Evolutionary conservation across 179 eudicot species (phyloP).

Genomic region (Corrigiola litoralis): DNA sequence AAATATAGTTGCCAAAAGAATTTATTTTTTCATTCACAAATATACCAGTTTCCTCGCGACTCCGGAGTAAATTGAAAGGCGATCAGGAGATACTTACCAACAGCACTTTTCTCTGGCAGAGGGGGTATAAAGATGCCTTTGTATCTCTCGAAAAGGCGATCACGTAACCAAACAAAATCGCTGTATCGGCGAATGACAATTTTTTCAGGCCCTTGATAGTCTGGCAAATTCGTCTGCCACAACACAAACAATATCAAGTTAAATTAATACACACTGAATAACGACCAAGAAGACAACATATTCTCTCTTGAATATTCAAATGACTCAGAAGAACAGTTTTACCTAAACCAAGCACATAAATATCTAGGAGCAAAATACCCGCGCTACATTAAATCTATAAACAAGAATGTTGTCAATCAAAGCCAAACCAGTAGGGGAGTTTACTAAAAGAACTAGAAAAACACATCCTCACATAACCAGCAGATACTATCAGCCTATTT

Average conservation of each 20-base stretch:
- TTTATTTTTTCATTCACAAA: not conserved
- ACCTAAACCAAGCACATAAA: too few relatives aligned
- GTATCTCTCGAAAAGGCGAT: constrained; percentile 87
- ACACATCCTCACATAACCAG: not conserved
- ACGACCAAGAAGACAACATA: too few relatives aligned
- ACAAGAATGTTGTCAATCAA: not conserved
- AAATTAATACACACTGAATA: not conserved
- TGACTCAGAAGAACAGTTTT: too few relatives aligned
- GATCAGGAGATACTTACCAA: constrained; percentile 40
- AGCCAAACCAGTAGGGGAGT: not conserved
- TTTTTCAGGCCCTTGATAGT: constrained; percentile 87
- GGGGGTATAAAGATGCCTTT: constrained; percentile 95
- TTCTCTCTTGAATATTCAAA: too few relatives aligned
- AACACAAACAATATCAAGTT: not conserved
- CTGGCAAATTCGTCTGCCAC: constrained; percentile 82
- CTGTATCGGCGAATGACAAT: constrained; percentile 92
- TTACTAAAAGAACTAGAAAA: not conserved
- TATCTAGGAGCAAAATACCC: too few relatives aligned
- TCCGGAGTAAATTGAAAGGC: not conserved
- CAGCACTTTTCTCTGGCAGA: constrained; percentile 95
- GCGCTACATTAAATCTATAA: too few relatives aligned
- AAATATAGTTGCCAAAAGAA: not conserved
- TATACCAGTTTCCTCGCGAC: too few relatives aligned
- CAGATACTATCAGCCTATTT: not conserved
- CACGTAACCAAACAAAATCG: constrained; percentile 93